Percentiles rank a stretch among this genome's conserved stretches.
phyloP scores from a whole-genome alignment of 805 yeast genomes.

The Phaffomyces antillensis region DNA sequence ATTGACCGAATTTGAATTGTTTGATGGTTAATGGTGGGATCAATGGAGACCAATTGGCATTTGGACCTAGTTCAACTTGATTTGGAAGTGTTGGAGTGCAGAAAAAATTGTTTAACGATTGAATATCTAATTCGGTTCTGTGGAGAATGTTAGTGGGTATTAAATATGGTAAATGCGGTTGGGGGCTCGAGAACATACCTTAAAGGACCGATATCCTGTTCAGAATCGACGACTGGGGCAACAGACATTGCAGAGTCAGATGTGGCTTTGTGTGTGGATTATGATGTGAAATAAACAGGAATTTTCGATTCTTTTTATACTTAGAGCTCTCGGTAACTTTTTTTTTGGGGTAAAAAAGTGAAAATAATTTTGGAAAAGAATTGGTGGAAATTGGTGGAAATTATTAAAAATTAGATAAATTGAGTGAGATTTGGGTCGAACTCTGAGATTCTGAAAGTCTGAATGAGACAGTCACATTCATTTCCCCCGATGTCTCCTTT shows the following conservation, averaged over 20 bases:
- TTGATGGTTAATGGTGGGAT: conserved; percentile 29
- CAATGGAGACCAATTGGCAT: conserved; percentile 16
- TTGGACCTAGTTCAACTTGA: conserved; percentile 13
- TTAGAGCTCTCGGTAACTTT: too few relatives aligned
- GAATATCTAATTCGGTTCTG: conserved; percentile 24
- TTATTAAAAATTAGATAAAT: too few relatives aligned
- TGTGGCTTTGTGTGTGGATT: not conserved
- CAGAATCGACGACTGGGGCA: conserved; percentile 18
- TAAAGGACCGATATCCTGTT: conserved; percentile 20
- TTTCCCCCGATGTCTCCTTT: too few relatives aligned
- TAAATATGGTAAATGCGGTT: not conserved
- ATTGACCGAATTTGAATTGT: conserved; percentile 58
- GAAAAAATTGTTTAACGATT: conserved; percentile 23
- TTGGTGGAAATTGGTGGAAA: too few relatives aligned
- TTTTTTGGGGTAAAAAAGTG: not conserved
- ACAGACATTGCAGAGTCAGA: not conserved
- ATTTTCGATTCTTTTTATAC: not conserved
- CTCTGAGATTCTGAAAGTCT: too few relatives aligned
- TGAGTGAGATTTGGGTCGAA: too few relatives aligned
- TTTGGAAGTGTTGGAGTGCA: conserved; percentile 1
- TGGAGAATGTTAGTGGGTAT: not conserved
- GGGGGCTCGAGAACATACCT: conserved; percentile 8
- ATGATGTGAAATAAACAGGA: not conserved
- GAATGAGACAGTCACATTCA: too few relatives aligned
- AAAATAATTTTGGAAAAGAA: not conserved